phyloP scores from a whole-genome alignment of 169 alveolate species.

The Sarcocystis neurona region DNA sequence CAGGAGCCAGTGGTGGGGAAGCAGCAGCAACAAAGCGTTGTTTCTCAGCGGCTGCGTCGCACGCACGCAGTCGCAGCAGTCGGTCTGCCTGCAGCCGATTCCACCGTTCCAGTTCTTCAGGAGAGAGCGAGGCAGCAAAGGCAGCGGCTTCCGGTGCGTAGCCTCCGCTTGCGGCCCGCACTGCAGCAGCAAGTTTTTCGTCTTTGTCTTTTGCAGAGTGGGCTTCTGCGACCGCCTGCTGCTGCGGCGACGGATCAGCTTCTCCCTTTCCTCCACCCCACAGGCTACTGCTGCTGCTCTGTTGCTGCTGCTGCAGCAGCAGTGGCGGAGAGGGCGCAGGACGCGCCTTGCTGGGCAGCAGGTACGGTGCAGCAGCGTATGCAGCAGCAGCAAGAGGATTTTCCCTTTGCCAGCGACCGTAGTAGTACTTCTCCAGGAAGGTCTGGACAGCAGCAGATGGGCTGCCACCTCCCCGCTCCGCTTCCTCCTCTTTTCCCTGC shows the following conservation, averaged over 20 bases:
- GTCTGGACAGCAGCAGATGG: slow-evolving; percentile 19
- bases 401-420: slow-evolving; percentile 50
- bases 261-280: neutral
- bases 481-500: slow-evolving; percentile 64
- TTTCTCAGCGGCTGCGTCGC: no score
- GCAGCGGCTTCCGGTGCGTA: neutral
- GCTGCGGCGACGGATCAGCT: neutral
- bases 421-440: slow-evolving; percentile 22
- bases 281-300: neutral
- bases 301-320: neutral
- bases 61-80: no score
- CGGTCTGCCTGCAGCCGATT: neutral
- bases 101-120: slow-evolving; percentile 15
- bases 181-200: neutral
- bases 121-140: neutral
- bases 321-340: no score
- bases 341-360: slow-evolving; percentile 22
- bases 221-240: neutral
- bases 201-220: neutral
- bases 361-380: slow-evolving; percentile 63
- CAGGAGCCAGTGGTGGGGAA: no score
- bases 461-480: slow-evolving; percentile 43
- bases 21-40: no score
- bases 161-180: slow-evolving; percentile 25
- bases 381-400: slow-evolving; percentile 58